Percentiles rank a stretch among this genome's conserved stretches.
These are phyloP conservation scores for Lactifluus volemus DNA, from an alignment of 768 basidiomycete species.

Conservation along the genomic window DNA sequence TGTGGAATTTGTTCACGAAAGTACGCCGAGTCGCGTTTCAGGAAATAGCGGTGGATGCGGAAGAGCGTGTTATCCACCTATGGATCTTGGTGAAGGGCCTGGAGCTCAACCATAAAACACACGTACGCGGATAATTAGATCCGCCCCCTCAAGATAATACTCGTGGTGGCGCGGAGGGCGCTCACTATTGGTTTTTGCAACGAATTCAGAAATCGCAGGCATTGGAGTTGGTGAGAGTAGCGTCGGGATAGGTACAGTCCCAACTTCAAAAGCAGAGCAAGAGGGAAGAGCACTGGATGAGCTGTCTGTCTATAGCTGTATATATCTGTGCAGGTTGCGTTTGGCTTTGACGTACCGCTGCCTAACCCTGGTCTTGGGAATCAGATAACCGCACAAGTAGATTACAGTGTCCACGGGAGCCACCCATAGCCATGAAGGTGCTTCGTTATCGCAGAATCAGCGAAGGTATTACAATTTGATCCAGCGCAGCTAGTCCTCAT, in stretches of 20 bases:
- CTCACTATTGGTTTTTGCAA: constrained; percentile 8
- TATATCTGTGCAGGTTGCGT: neutral
- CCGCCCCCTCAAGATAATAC: constrained; percentile 48
- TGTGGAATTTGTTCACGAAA: constrained; percentile 23
- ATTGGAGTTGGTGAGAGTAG: neutral
- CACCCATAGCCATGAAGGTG: neutral
- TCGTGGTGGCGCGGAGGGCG: constrained; percentile 24
- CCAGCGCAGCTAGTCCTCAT: neutral
- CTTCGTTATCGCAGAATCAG: neutral
- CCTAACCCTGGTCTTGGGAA: neutral
- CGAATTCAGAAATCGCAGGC: neutral
- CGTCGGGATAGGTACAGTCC: neutral
- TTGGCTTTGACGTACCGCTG: neutral
- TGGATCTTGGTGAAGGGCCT: neutral
- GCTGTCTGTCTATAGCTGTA: neutral
- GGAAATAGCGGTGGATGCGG: constrained; percentile 22
- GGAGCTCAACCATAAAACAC: neutral
- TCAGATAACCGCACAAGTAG: neutral
- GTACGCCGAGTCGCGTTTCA: constrained; percentile 25
- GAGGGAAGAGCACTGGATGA: neutral
- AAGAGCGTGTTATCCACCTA: constrained; percentile 13
- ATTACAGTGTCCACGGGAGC: neutral
- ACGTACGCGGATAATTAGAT: constrained; percentile 32
- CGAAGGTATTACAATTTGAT: neutral
- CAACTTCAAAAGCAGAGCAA: neutral